Percentiles rank a stretch among this genome's conserved stretches.
These are phyloP conservation scores for Sergeia podlipaevii DNA, from an alignment of 208 protist genomes.

Conservation along the genomic window DNA sequence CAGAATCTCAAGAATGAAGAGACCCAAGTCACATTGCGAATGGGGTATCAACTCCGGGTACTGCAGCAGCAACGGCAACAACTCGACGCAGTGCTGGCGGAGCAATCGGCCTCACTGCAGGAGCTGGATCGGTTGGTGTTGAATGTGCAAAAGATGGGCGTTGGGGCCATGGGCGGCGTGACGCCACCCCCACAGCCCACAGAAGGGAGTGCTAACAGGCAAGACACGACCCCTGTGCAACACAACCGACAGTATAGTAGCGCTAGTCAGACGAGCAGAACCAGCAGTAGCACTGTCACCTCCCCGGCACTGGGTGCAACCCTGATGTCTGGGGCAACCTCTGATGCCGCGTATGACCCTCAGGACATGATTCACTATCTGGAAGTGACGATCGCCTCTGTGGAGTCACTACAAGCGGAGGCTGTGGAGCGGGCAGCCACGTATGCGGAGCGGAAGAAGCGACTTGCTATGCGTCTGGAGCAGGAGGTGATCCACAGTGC, in stretches of 20 bases:
- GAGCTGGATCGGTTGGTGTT: constrained; percentile 66
- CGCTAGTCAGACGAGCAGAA: constrained; percentile 23
- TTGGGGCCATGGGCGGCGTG: neutral
- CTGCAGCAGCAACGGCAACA: constrained; percentile 57
- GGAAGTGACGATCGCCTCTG: constrained; percentile 47
- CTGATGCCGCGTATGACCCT: constrained; percentile 27
- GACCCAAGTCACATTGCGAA: constrained; percentile 28
- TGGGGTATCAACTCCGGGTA: constrained; percentile 38
- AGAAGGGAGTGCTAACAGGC: constrained; percentile 1
- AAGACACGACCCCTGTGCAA: constrained; percentile 2
- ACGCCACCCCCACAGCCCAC: neutral
- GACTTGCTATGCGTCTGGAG: constrained; percentile 47
- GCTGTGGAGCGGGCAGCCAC: constrained; percentile 31
- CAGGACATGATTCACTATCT: constrained; percentile 66
- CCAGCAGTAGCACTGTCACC: constrained; percentile 17
- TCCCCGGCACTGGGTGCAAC: neutral
- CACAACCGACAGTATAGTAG: too few relatives aligned
- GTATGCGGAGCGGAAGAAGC: constrained; percentile 40
- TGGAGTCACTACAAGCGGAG: constrained; percentile 54
- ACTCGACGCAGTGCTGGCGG: constrained; percentile 40
- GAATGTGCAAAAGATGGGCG: constrained; percentile 38
- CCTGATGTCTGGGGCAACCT: neutral
- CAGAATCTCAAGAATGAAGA: constrained; percentile 64
- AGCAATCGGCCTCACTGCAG: constrained; percentile 58
- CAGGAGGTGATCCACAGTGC: constrained; percentile 27